Evolutionary conservation across 2,329 filamentous ascomycete species (phyloP).

Genomic region (Clonostachys chloroleuca): DNA sequence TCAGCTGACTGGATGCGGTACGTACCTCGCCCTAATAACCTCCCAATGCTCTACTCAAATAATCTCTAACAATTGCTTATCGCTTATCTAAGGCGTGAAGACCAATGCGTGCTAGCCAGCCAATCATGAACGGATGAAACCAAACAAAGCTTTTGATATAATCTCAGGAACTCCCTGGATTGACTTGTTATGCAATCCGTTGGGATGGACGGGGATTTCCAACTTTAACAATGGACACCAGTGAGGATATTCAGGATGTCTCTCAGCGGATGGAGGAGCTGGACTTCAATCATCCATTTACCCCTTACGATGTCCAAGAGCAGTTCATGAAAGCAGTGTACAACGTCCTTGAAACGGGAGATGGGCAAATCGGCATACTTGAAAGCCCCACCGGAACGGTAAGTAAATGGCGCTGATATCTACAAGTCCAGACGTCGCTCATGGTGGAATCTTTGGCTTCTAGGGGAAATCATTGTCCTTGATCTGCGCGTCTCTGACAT

Average conservation of each 20-base stretch:
- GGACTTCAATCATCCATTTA: constrained; percentile 83
- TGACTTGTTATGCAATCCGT: no score
- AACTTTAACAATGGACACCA: constrained; percentile 9
- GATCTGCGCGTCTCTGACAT: constrained; percentile 84
- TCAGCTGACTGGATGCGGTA: no score
- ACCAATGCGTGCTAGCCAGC: no score
- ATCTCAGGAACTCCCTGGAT: no score
- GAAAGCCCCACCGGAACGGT: constrained; percentile 87
- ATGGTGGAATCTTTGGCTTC: not conserved
- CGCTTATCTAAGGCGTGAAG: no score
- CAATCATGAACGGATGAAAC: no score
- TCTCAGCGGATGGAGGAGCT: constrained; percentile 20
- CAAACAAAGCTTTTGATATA: no score
- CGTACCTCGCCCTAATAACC: no score
- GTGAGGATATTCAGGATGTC: constrained; percentile 9
- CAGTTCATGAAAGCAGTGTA: constrained; percentile 87
- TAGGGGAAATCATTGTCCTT: constrained; percentile 87
- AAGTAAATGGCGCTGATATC: constrained; percentile 10
- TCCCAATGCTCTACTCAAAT: no score
- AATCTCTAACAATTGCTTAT: no score
- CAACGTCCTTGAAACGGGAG: constrained; percentile 62
- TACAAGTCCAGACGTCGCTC: no score
- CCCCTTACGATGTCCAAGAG: constrained; percentile 81
- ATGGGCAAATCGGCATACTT: constrained; percentile 80
- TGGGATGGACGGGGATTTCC: no score